Conservation (phyloP, 495 filamentous ascomycete genomes). For the Penicillium egyptiacum region DNA sequence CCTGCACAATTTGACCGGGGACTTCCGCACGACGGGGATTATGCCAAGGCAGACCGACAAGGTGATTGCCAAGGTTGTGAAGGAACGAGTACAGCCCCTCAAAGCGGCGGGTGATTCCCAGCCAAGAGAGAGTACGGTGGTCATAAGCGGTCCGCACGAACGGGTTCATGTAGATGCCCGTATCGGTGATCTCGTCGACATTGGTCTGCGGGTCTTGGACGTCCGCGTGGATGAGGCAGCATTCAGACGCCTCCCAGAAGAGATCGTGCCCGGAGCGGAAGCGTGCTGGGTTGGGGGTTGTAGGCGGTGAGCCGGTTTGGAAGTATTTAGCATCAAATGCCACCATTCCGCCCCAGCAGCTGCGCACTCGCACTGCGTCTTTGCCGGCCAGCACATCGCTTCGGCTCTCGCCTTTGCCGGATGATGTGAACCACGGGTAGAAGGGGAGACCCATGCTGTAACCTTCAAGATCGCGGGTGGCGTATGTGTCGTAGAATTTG, state of each 20-base stretch:
- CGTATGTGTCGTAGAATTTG: constrained; percentile 83
- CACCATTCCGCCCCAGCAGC: constrained; percentile 82
- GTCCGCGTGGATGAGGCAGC: constrained; percentile 75
- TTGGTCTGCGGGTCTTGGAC: constrained; percentile 49
- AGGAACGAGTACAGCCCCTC: constrained; percentile 58
- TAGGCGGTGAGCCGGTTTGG: constrained; percentile 24
- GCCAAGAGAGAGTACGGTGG: constrained; percentile 51
- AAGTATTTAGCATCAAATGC: constrained; percentile 73
- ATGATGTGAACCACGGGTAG: constrained; percentile 69
- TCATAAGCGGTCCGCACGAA: constrained; percentile 70
- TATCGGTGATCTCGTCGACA: constrained; percentile 44
- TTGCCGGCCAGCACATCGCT: constrained; percentile 58
- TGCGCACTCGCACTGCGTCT: constrained; percentile 70
- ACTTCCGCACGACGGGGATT: constrained; percentile 59
- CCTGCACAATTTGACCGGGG: constrained; percentile 52
- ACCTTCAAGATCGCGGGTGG: constrained; percentile 71
- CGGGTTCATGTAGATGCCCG: constrained; percentile 69
- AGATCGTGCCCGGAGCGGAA: constrained; percentile 65
- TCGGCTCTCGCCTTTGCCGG: constrained; percentile 57
- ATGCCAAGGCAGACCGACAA: constrained; percentile 54
- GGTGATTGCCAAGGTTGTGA: constrained; percentile 54
- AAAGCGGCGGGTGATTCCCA: constrained; percentile 54
- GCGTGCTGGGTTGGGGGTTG: constrained; percentile 46
- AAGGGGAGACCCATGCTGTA: constrained; percentile 68
- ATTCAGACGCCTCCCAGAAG: constrained; percentile 78